A percentile compares a stretch with the other conserved stretches of the same genome.
phyloP scores from a whole-genome alignment of 305 asterid genomes.

The Fraxinus latifolia region DNA sequence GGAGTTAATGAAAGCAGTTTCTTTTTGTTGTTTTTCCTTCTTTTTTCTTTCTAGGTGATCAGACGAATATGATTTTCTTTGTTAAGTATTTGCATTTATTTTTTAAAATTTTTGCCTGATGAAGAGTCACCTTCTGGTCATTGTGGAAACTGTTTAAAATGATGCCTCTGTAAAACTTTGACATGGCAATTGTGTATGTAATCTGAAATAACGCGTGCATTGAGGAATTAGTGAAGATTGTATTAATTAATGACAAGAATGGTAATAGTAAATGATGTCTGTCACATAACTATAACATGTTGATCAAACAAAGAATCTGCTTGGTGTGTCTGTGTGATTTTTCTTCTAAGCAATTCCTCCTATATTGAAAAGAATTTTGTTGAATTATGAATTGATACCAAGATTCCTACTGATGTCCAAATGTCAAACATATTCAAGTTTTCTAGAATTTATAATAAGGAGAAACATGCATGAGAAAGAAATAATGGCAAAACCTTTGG shows the following conservation, averaged over 20 bases:
- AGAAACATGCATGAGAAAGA: not conserved
- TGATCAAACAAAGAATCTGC: not conserved
- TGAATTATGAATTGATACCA: not conserved
- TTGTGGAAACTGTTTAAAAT: constrained; percentile 5
- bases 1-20: not conserved
- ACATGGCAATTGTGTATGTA: not conserved
- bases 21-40: not conserved
- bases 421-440: not conserved
- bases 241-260: not conserved
- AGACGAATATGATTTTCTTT: not conserved
- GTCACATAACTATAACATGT: not conserved
- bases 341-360: not conserved
- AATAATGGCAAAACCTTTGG: not conserved
- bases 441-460: not conserved
- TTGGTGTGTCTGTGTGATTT: not conserved
- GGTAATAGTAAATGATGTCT: not conserved
- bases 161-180: not conserved
- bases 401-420: not conserved
- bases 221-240: not conserved
- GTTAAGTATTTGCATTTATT: not conserved
- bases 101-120: not conserved
- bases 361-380: not conserved
- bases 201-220: not conserved
- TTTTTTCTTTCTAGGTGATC: not conserved
- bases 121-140: not conserved